Evolutionary conservation across 2,329 filamentous ascomycete species (phyloP).

Genomic region (Penicillium sp.): DNA sequence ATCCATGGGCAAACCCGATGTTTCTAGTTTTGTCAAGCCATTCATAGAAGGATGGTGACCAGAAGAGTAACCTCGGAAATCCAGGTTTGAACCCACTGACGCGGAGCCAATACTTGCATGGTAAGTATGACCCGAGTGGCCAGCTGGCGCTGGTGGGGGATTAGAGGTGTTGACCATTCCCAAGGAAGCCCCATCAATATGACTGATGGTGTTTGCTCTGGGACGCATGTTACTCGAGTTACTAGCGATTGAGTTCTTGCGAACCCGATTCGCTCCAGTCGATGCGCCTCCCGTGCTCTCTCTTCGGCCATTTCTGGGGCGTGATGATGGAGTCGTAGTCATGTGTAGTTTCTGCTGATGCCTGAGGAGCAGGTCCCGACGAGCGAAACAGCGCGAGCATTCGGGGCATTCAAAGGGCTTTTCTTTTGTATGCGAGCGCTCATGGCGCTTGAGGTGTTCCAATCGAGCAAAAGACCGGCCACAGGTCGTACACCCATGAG

Average conservation of each 20-base stretch:
- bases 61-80: conserved; percentile 59
- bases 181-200: conserved; percentile 70
- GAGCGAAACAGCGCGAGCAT: conserved; percentile 87
- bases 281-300: conserved; percentile 69
- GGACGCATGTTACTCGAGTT: conserved; percentile 66
- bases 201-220: conserved; percentile 89
- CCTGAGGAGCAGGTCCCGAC: conserved; percentile 78
- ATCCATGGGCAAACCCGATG: conserved; percentile 61
- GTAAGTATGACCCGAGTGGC: conserved; percentile 51
- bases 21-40: conserved; percentile 74
- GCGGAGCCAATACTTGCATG: conserved; percentile 66
- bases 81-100: conserved; percentile 46
- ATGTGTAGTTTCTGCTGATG: conserved; percentile 99
- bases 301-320: conserved; percentile 70
- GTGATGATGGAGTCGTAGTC: conserved; percentile 75
- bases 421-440: too few relatives aligned
- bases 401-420: conserved; percentile 96
- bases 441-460: conserved; percentile 93
- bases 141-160: conserved; percentile 18
- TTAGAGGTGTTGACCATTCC: conserved; percentile 46
- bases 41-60: conserved; percentile 49
- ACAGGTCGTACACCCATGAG: conserved; percentile 87
- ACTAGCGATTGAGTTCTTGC: conserved; percentile 80
- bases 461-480: conserved; percentile 84
- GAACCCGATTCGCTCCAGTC: conserved; percentile 62